Evolutionary conservation across 2,329 filamentous ascomycete species (phyloP).

Genomic region (Scedosporium dehoogii): DNA sequence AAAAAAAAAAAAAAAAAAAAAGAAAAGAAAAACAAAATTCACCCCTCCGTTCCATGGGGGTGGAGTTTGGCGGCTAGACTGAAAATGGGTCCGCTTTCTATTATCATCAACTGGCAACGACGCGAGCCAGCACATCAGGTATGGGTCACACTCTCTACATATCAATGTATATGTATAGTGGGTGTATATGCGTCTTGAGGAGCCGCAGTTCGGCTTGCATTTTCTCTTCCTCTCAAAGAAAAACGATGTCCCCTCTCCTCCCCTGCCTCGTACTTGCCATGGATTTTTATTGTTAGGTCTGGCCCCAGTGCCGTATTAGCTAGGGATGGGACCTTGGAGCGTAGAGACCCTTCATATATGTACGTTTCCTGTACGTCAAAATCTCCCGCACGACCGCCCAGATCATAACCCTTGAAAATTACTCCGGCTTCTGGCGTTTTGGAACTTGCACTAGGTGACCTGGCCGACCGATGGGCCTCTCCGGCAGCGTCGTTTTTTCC

Average conservation of each 20-base stretch:
- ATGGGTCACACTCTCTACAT: constrained; percentile 51
- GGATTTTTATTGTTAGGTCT: background rate
- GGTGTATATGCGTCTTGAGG: constrained; percentile 24
- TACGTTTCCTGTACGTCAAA: constrained; percentile 10
- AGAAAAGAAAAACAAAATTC: background rate
- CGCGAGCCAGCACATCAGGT: constrained; percentile 83
- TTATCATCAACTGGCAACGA: constrained; percentile 67
- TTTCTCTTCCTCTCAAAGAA: constrained; percentile 20
- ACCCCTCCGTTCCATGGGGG: constrained; percentile 6
- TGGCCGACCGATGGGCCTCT: background rate
- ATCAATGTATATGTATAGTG: background rate
- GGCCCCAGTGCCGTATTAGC: background rate
- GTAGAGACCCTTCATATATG: constrained; percentile 1
- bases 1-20: background rate
- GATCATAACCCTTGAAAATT: constrained; percentile 11
- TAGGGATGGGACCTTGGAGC: background rate
- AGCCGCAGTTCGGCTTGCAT: constrained; percentile 58
- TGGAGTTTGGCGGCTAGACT: background rate
- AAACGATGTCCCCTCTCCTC: background rate
- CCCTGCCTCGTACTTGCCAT: background rate
- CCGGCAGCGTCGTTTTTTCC: background rate
- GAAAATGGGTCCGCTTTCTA: background rate
- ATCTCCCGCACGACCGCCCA: constrained; percentile 8
- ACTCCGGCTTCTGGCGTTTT: constrained; percentile 1
- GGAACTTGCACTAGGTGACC: background rate